Percentiles rank a stretch among this genome's conserved stretches.
Evolutionary conservation across 176 grass and related monocot genomes (phyloP).

Genomic region (Zizania latifolia): DNA sequence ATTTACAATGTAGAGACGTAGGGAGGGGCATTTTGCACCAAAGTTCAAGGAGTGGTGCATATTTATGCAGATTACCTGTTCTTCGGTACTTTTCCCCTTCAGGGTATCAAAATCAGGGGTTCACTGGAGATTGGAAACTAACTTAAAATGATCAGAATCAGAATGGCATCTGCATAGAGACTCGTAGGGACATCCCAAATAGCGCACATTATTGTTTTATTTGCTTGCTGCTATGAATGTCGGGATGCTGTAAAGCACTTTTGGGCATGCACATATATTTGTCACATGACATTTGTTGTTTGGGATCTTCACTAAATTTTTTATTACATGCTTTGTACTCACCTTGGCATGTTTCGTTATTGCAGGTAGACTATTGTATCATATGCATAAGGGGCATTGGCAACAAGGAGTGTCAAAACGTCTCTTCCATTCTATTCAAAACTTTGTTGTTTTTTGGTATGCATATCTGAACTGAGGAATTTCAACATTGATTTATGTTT

Average conservation of each 20-base stretch:
- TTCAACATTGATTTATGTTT: conserved; percentile 18
- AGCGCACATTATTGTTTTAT: background rate
- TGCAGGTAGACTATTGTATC: conserved; percentile 40
- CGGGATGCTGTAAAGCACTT: background rate
- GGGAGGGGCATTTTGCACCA: background rate
- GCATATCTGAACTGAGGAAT: background rate
- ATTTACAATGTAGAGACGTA: background rate
- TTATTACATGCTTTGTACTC: background rate
- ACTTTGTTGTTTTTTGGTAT: conserved; percentile 43
- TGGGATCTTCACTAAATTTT: background rate
- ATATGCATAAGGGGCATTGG: conserved; percentile 34
- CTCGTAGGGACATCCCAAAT: background rate
- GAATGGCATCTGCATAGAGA: background rate
- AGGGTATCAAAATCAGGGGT: background rate
- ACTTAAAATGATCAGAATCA: background rate
- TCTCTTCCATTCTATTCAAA: conserved; percentile 52
- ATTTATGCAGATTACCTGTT: background rate
- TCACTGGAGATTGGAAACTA: background rate
- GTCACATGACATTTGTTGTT: background rate
- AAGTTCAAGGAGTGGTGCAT: background rate
- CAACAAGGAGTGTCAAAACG: conserved; percentile 18
- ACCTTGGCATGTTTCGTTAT: background rate
- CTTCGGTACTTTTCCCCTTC: background rate
- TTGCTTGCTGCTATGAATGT: background rate
- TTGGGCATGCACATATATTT: background rate